These are phyloP conservation scores for Lentinula sp. DNA, from an alignment of 768 basidiomycete species.

Conservation along the genomic window DNA sequence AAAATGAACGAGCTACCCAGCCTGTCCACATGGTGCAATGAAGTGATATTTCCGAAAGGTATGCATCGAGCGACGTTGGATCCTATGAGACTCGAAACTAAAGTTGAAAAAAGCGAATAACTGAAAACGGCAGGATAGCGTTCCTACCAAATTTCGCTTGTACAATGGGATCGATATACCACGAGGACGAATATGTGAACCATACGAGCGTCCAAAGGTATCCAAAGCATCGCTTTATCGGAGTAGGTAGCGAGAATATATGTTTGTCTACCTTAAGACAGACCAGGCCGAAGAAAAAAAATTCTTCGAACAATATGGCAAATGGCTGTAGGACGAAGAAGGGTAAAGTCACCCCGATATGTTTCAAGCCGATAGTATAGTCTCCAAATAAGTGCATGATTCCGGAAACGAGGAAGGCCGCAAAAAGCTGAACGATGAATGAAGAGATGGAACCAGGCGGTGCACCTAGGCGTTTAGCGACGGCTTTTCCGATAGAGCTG, in stretches of 20 bases:
- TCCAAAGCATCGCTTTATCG: background rate
- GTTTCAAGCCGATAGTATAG: background rate
- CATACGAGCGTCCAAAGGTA: background rate
- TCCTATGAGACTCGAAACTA: background rate
- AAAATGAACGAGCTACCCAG: background rate
- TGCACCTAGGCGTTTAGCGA: background rate
- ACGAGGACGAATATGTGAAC: background rate
- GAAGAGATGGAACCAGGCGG: background rate
- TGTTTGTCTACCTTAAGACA: background rate
- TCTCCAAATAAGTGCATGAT: background rate
- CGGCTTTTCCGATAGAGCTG: background rate
- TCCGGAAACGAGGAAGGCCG: background rate
- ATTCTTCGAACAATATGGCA: background rate
- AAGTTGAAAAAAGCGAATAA: background rate
- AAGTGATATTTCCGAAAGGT: no score
- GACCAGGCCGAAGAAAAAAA: background rate
- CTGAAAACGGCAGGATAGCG: background rate
- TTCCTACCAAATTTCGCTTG: background rate
- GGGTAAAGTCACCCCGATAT: background rate
- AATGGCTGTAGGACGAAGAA: background rate
- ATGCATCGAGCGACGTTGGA: no score
- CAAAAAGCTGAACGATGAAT: background rate
- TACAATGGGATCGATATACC: background rate
- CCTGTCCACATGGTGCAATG: no score
- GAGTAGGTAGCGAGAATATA: background rate